Base-by-base conservation (phyloP, 352 stramenopile genomes). In the Blastocystis sp. region DNA sequence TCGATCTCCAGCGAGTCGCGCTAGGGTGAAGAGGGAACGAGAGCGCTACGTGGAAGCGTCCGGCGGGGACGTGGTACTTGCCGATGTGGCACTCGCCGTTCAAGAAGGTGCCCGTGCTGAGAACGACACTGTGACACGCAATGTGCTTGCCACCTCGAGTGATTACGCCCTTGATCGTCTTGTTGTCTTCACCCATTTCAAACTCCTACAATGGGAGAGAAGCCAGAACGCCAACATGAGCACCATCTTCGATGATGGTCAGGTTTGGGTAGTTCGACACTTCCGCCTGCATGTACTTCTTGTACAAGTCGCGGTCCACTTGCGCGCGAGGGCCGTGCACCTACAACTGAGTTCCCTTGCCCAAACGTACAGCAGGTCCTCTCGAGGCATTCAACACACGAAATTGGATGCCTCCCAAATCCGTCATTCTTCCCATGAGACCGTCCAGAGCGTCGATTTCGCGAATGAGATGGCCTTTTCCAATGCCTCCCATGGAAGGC, bases 101-200 rank as follows among this genome's bases (percentile, higher is more conserved):
- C 24, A 99, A 91, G 91, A 99, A 99, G 24, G 97, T 99, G 21
- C 97, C 97, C 1, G 97, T 98, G 13, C 96, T 99, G 77, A 99
- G 96, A 41, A 99, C 95, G 39, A 96, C 94, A 0, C 85, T 88
- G 24, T 89, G 67, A 6, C 90, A 91, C 60, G 90, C 67, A 66
- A 96, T 92, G 88, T 94, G 92, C 41, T 78, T n/a, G 94, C 94
- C 12, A 9, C 62, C 39, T 35, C 66, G 39, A 6, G 90, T 91
- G 85, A 90, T 37, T 31, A 91, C 78, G 16, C 81, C 90, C 37
- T 69, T 55, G 31, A 91, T 61, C 1, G 65, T 33, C 24, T 70
- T 51, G 70, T 88, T 90, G 55, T 93, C 94, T 24, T 91, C 91
- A 39, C 59, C 65, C 62, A 88, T 88, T 35, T 74, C 62, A 79